phyloP scores from a whole-genome alignment of 306 rosid species.

The Cotoneaster glaucophyllus region DNA sequence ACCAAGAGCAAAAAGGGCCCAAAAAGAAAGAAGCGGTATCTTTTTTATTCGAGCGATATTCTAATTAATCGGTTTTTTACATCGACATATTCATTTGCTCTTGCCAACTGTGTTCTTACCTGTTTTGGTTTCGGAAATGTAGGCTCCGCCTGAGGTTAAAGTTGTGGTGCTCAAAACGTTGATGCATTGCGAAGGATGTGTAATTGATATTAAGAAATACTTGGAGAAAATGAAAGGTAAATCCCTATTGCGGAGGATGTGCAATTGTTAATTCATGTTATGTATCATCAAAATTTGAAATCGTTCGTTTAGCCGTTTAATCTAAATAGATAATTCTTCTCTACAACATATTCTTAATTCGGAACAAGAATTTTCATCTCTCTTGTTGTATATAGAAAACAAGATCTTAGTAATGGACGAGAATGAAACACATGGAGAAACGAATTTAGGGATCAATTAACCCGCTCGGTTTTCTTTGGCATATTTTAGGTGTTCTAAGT shows the following conservation, averaged over 20 bases:
- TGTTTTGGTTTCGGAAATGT: not conserved
- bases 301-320: too few species aligned
- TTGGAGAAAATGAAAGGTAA: conserved; percentile 55
- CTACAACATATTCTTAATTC: too few species aligned
- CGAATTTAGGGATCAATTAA: too few species aligned
- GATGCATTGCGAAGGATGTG: conserved; percentile 76
- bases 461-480: not conserved
- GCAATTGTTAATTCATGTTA: not conserved
- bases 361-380: too few species aligned
- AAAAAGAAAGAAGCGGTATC: conserved; percentile 33
- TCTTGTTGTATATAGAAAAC: too few species aligned
- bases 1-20: conserved; percentile 6
- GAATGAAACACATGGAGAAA: too few species aligned
- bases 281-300: too few species aligned
- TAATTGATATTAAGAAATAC: conserved; percentile 36
- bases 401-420: too few species aligned
- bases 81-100: not conserved
- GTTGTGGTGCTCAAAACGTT: conserved; percentile 49
- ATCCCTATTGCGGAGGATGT: not conserved
- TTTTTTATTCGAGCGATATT: too few species aligned
- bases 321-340: too few species aligned
- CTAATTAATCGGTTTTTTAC: too few species aligned
- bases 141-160: conserved; percentile 27
- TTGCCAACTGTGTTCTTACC: not conserved
- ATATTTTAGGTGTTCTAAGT: conserved; percentile 37